These are phyloP conservation scores for Candida easanensis DNA, from an alignment of 805 yeast genomes.

Conservation along the genomic window DNA sequence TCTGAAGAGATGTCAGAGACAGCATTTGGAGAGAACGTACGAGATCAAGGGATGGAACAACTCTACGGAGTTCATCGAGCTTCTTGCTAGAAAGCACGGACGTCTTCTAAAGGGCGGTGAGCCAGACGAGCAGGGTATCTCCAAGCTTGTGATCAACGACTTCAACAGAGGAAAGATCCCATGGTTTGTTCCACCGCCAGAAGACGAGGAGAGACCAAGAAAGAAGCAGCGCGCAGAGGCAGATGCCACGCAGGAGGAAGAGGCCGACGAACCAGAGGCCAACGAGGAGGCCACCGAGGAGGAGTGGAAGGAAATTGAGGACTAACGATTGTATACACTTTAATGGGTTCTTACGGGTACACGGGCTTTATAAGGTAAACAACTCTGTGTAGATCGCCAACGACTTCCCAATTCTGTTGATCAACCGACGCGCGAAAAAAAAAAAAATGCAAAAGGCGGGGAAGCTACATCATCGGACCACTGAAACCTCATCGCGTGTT, in stretches of 20 bases:
- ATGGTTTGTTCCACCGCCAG: slow-evolving; percentile 96
- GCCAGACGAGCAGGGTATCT: slow-evolving; percentile 91
- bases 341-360: background rate
- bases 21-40: slow-evolving; percentile 92
- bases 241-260: slow-evolving; percentile 10
- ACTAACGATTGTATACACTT: slow-evolving; percentile 1
- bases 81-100: slow-evolving; percentile 90
- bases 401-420: too few species aligned
- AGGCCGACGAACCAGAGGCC: slow-evolving; percentile 30
- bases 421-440: too few species aligned
- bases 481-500: background rate
- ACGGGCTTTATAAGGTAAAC: background rate
- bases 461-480: too few species aligned
- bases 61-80: slow-evolving; percentile 79
- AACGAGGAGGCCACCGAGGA: slow-evolving; percentile 26
- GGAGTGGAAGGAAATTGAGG: slow-evolving; percentile 25
- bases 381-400: too few species aligned
- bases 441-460: too few species aligned
- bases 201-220: slow-evolving; percentile 48
- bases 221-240: slow-evolving; percentile 24
- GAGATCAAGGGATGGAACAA: slow-evolving; percentile 88
- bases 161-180: slow-evolving; percentile 97
- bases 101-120: slow-evolving; percentile 95
- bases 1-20: slow-evolving; percentile 77
- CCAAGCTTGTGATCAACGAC: slow-evolving; percentile 87